Base-by-base conservation (phyloP, 2,329 filamentous ascomycete species). In the Fusarium falciforme region DNA sequence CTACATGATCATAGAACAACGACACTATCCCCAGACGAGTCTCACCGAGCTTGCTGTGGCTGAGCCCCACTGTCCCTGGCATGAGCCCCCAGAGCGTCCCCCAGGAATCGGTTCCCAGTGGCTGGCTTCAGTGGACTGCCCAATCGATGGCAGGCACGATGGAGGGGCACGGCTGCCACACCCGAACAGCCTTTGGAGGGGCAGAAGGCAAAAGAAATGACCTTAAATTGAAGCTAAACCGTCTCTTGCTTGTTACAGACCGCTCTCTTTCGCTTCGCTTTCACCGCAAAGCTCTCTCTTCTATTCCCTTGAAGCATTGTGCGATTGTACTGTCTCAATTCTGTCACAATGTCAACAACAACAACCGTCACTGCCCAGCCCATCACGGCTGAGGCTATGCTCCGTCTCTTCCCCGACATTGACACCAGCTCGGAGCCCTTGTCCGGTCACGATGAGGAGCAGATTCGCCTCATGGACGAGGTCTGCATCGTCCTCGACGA, bases 381-480 rank as follows among this genome's bases (percentile, higher is more conserved):
- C 65, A 94, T 97, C 80, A 97, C 94, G 61, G 94, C 95, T 20
- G 91, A 96, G 78, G 94, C 93, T 79, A 94, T 99, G 79, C 88
- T 96, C 68, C 92, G 91, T 72, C 90, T 98, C 58, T 98, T 98
- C 84, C 94, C 95, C 62, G 95, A 98, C 82, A 90, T 91, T 83
- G 88, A 93, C 84, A 91, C 91, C 70, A 90, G 87, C 80, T 92
- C 92, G 73, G 88, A 90, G 61, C 94, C 94, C 67, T 89, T 98
- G 52, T 93, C 93, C 66, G 96, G 96, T 61, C 97, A 98, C 86
- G 95, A 98, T 86, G 96, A 94, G 83, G 96, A 98, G 87, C 96
- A 99, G 86, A 98, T 98, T 79, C 92, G 96, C 60, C 86, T 99
- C 79, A 99, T 99, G 96, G 96, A 99, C 80, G 96, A 98, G 87